Percentiles rank a stretch among this genome's conserved stretches.
phyloP scores from a whole-genome alignment of 2,329 filamentous ascomycete species.

The Celoporthe dispersa region DNA sequence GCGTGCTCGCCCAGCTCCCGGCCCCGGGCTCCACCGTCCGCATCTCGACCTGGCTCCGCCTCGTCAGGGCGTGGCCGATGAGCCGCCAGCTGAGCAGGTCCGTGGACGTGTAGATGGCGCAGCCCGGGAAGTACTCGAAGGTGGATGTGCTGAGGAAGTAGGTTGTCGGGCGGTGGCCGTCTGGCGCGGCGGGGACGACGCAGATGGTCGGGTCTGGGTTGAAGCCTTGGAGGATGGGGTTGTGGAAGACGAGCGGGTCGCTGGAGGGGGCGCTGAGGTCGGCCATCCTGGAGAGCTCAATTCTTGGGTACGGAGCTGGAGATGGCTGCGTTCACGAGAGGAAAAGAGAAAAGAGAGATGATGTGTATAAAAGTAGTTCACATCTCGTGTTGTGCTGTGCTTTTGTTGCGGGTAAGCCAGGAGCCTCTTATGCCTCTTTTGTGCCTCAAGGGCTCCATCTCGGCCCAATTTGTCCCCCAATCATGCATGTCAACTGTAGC shows the following conservation, averaged over 20 bases:
- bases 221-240: conserved; percentile 63
- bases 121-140: conserved; percentile 65
- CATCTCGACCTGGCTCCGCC: conserved; percentile 56
- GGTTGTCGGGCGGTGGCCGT: conserved; percentile 34
- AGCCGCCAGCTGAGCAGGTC: conserved; percentile 57
- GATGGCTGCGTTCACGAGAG: no score
- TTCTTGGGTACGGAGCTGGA: no score
- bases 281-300: conserved; percentile 11
- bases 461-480: conserved; percentile 34
- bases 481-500: conserved; percentile 22
- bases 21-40: conserved; percentile 55
- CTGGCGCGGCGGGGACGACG: conserved; percentile 39
- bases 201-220: conserved; percentile 63
- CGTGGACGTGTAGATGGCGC: conserved; percentile 62
- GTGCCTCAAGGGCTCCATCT: conserved; percentile 19
- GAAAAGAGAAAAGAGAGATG: no score
- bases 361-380: neutral
- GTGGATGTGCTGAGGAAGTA: conserved; percentile 66
- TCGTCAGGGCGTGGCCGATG: conserved; percentile 56
- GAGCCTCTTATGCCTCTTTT: conserved; percentile 8
- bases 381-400: neutral
- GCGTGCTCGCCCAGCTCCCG: conserved; percentile 53
- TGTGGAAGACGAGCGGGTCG: conserved; percentile 37
- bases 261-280: conserved; percentile 5
- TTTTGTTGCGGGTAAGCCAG: neutral